Conservation (phyloP, 2,329 filamentous ascomycete genomes). For the Aspergillus floridensis region DNA sequence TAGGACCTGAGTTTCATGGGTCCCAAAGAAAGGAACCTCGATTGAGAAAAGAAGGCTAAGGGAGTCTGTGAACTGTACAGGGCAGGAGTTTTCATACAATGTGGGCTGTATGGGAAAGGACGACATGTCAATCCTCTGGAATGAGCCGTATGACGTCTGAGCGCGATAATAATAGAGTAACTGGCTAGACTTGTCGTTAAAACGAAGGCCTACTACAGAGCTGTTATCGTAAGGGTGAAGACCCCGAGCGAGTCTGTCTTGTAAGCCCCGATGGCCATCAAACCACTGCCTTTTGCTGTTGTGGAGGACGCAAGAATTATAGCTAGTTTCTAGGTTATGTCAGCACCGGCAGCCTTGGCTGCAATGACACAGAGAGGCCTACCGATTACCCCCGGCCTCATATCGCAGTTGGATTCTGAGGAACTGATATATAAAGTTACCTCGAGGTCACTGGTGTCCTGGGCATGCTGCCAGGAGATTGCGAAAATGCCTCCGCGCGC, state of each 20-base stretch:
- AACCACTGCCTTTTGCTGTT: slow-evolving; percentile 11
- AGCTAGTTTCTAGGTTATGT: slow-evolving; percentile 20
- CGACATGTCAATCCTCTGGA: slow-evolving; percentile 27
- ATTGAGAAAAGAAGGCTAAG: slow-evolving; percentile 36
- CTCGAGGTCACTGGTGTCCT: slow-evolving; percentile 21
- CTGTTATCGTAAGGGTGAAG: slow-evolving; percentile 13
- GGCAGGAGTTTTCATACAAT: slow-evolving; percentile 23
- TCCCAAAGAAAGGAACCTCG: slow-evolving; percentile 41
- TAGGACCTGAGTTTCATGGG: slow-evolving; percentile 26
- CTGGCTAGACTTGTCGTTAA: slow-evolving; percentile 38
- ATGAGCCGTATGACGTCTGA: slow-evolving; percentile 35
- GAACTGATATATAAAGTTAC: slow-evolving; percentile 31
- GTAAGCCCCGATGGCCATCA: neutral
- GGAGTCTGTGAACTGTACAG: slow-evolving; percentile 24
- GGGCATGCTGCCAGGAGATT: slow-evolving; percentile 37
- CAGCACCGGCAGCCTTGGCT: slow-evolving; percentile 4
- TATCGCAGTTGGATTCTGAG: slow-evolving; percentile 8
- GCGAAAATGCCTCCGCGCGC: slow-evolving; percentile 28
- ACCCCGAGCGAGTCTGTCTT: neutral
- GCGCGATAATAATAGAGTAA: slow-evolving; percentile 36
- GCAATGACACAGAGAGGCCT: slow-evolving; percentile 9
- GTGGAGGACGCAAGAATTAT: slow-evolving; percentile 19
- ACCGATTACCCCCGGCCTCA: slow-evolving; percentile 19
- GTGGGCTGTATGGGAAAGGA: slow-evolving; percentile 15
- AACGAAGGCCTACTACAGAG: slow-evolving; percentile 30